Evolutionary conservation across 2,329 filamentous ascomycete species (phyloP).

Genomic region (Dendryphion nanum): DNA sequence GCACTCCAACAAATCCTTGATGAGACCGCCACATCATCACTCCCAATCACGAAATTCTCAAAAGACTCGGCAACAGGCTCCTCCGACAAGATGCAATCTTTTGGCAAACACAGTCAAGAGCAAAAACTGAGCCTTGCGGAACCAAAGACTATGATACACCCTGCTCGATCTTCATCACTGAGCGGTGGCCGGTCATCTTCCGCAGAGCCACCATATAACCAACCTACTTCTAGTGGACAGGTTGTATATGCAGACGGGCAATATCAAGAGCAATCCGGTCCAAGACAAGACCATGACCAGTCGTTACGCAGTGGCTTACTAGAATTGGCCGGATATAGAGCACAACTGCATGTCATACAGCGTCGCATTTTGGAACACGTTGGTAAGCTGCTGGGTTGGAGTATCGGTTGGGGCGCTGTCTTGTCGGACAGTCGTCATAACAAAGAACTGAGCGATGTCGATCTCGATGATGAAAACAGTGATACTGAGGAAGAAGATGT

Average conservation of each 20-base stretch:
- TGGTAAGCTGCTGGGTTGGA: slow-evolving; percentile 72
- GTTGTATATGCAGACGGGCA: slow-evolving; percentile 40
- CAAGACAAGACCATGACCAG: slow-evolving; percentile 18
- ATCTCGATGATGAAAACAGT: slow-evolving; percentile 27
- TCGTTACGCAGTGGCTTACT: slow-evolving; percentile 62
- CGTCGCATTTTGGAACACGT: slow-evolving; percentile 75
- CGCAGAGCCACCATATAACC: slow-evolving; percentile 33
- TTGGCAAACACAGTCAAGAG: slow-evolving; percentile 52
- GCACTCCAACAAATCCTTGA: slow-evolving; percentile 73
- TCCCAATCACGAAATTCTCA: slow-evolving; percentile 57
- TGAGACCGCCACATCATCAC: slow-evolving; percentile 68
- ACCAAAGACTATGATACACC: slow-evolving; percentile 70
- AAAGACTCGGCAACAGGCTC: slow-evolving; percentile 26
- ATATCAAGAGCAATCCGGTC: slow-evolving; percentile 29
- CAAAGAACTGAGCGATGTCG: slow-evolving; percentile 37
- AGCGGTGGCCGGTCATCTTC: slow-evolving; percentile 31
- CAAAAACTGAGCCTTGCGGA: slow-evolving; percentile 64
- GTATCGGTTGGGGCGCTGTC: slow-evolving; percentile 65
- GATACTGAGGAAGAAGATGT: slow-evolving; percentile 10
- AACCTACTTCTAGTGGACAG: slow-evolving; percentile 24
- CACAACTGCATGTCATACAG: slow-evolving; percentile 77
- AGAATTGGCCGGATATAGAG: slow-evolving; percentile 77
- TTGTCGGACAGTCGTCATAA: slow-evolving; percentile 21
- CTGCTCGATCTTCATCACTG: slow-evolving; percentile 63
- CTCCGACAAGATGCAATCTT: slow-evolving; percentile 49